Evolutionary conservation across 768 basidiomycete genomes (phyloP).

Genomic region (Russula ochroleuca): DNA sequence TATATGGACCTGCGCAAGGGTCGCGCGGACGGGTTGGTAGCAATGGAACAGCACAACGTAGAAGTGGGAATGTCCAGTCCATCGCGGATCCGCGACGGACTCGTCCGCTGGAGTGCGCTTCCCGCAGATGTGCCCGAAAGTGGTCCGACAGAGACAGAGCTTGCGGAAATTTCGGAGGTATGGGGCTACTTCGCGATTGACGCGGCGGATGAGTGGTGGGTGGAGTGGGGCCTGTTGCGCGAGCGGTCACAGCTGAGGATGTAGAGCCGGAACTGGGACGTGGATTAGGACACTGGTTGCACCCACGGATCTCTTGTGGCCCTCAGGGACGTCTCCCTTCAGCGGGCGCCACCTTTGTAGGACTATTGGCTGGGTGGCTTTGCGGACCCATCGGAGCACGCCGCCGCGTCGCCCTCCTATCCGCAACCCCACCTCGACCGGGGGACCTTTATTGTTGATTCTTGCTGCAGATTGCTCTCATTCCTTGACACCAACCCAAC

Average conservation of each 20-base stretch:
- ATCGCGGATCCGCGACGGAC: slow-evolving; percentile 8
- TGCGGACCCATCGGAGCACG: not conserved
- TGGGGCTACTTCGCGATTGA: slow-evolving; percentile 25
- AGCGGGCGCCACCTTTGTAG: not conserved
- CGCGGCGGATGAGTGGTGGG: slow-evolving; percentile 27
- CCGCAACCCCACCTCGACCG: not conserved
- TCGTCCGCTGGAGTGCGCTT: slow-evolving; percentile 15
- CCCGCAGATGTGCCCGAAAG: not conserved
- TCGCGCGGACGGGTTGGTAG: slow-evolving; percentile 22
- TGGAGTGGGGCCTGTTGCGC: slow-evolving; percentile 26
- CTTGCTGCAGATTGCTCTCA: not conserved
- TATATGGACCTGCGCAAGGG: slow-evolving; percentile 31
- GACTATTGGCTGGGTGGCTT: not conserved
- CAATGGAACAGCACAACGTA: slow-evolving; percentile 13
- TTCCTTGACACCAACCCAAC: not conserved
- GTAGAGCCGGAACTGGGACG: not conserved
- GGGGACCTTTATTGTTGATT: not conserved
- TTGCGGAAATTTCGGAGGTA: slow-evolving; percentile 21
- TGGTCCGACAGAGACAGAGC: slow-evolving; percentile 14
- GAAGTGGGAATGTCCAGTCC: slow-evolving; percentile 6
- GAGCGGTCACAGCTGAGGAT: slow-evolving; percentile 7
- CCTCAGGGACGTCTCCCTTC: not conserved
- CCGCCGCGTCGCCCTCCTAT: not conserved
- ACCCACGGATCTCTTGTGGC: not conserved
- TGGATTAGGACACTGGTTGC: not conserved